Evolutionary conservation across 2,329 filamentous ascomycete genomes (phyloP).

Genomic region (Trichoderma harzianum): DNA sequence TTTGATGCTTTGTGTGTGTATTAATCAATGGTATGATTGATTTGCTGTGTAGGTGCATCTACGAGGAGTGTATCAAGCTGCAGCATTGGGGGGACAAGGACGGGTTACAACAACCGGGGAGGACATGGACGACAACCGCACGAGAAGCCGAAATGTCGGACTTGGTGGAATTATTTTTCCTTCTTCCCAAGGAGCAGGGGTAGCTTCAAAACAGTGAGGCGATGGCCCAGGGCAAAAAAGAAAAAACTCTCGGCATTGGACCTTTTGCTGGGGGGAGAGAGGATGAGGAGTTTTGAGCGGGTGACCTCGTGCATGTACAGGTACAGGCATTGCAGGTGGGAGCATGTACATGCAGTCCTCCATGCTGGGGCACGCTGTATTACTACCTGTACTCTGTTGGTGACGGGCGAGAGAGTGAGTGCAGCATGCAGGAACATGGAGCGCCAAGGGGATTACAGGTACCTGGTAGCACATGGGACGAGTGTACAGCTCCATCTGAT

Average conservation of each 20-base stretch:
- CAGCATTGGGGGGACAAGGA: not conserved
- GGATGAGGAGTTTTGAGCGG: not conserved
- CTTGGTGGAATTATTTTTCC: not conserved
- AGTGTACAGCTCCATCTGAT: not conserved
- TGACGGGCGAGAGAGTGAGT: constrained; percentile 1
- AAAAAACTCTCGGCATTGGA: not conserved
- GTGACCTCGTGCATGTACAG: not conserved
- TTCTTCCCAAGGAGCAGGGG: not conserved
- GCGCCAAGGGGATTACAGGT: not conserved
- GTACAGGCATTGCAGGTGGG: not conserved
- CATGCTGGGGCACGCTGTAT: not conserved
- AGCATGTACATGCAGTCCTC: not conserved
- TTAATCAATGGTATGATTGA: not conserved
- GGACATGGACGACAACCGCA: not conserved
- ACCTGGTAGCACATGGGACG: not conserved
- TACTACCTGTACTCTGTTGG: not conserved
- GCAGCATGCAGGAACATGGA: constrained; percentile 16
- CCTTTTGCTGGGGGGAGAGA: not conserved
- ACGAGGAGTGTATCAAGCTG: not conserved
- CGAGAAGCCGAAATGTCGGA: not conserved
- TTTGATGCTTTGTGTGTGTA: not conserved
- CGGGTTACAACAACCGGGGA: not conserved
- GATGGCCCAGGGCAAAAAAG: not conserved
- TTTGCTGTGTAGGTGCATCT: not conserved
- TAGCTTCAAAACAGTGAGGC: not conserved